phyloP scores from a whole-genome alignment of 78 protist genomes.

The Dictyostelium citrinum region DNA sequence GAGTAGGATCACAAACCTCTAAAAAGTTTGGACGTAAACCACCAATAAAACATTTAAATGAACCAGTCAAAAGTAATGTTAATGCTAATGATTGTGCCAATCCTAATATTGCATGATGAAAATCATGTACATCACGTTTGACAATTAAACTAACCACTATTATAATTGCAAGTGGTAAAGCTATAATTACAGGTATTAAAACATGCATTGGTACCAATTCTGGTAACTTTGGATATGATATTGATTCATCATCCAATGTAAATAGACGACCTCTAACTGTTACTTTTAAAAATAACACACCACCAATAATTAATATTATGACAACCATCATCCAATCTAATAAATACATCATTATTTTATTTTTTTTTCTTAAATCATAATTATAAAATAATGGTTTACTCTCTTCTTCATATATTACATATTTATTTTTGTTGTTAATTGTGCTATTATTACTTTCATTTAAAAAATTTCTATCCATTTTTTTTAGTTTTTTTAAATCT shows the following conservation, averaged over 20 bases:
- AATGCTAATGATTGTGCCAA: constrained; percentile 9
- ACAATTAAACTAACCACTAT: background rate
- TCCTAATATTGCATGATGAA: constrained; percentile 37
- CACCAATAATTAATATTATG: background rate
- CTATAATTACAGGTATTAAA: background rate
- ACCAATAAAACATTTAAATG: constrained; percentile 39
- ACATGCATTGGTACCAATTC: constrained; percentile 33
- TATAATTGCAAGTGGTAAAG: constrained; percentile 20
- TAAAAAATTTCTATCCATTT: background rate
- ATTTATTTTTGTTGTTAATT: background rate
- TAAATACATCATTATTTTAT: constrained; percentile 1
- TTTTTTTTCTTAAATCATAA: constrained; percentile 10
- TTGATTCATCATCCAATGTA: constrained; percentile 9
- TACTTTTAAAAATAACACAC: constrained; percentile 33
- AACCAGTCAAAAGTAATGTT: constrained; percentile 19
- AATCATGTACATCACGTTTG: background rate
- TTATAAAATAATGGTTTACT: constrained; percentile 8
- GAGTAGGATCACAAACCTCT: constrained; percentile 19
- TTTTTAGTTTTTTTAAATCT: background rate
- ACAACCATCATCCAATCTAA: constrained; percentile 39
- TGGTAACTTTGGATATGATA: constrained; percentile 12
- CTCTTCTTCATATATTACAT: background rate
- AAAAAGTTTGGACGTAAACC: constrained; percentile 58
- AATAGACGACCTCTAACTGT: constrained; percentile 61
- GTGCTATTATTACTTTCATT: background rate